Evolutionary conservation across 768 basidiomycete genomes (phyloP), one percentile per base, ranked within the genome.

Genomic region (Tricholoma terreum): DNA sequence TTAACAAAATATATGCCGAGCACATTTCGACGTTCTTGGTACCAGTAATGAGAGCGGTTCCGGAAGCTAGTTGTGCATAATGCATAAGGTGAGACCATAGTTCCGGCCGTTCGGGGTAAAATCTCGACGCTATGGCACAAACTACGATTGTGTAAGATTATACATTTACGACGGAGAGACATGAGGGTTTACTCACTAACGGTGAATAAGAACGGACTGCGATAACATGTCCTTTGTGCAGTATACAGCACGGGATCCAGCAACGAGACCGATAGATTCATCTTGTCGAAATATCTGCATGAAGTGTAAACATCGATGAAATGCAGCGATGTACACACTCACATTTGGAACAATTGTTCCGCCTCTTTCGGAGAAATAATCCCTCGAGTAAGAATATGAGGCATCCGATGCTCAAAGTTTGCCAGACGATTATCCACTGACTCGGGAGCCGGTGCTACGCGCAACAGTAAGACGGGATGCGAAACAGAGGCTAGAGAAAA

Each of bases 141-240:
- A 97, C 90, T 91, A 65, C 27, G 24, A 40, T 30, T 15, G 22
- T 62, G 36, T 19, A 24, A 19, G 8, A n/a, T 6, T 17, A 33
- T 31, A 10, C 6, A 36, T 33, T 22, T 7, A 33, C 15, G 21
- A 1, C 8, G 24, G 45, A 17, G 36, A 38, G 17, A 27, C 24
- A 27, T 27, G 24, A 45, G 10, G 22, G n/a, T 14, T 46, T 61
- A 84, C 85, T 82, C 64, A 92, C 90, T 83, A 57, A 93, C 91
- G 31, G 94, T 95, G 72, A 96, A 94, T 35, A 98, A 71, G 76
- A 96, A 96, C 2, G 94, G 92, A 64, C 89, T 92, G 19, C 94
- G 84, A 71, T 85, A 85, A 61, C 85, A 88, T 1, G 90, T 90
- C 61, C 79, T 81, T 53, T 88, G 87, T 5, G 93, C 87, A 0